Evolutionary conservation across 2,329 filamentous ascomycete species (phyloP), one percentile per base, ranked within the genome.

Genomic region (Juglanconis juglandina): DNA sequence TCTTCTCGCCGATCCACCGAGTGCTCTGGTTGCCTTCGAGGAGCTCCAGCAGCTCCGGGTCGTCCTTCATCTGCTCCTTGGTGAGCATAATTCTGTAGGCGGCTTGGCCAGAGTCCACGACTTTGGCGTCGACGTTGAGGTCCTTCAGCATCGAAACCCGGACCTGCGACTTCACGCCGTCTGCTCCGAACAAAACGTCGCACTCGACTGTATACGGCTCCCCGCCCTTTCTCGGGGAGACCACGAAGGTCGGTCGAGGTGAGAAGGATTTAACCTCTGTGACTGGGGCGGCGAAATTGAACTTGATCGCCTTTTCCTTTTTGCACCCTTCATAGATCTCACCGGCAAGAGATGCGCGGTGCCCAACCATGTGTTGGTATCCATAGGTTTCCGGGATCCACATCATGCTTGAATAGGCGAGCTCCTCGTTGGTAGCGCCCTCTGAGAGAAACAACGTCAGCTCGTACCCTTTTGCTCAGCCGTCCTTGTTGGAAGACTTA

Each of bases 341-440:
- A 30, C 77, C 77, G 13, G 86, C 84, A 2, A 88, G 75, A 8
- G 82, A 85, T 0, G 81, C 75, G 32, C 86, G 80, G 67, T 89
- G 86, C 17, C 86, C 86, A 14, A 87, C 84, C 82, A 87, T 87
- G 70, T 88, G 86, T 5, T 83, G 81, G 68, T 86, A 87, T 24
- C 77, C 77, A 64, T 87, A 89, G 2, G 76, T 81, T 6, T 79
- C 69, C 52, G 78, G 71, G 59, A 89, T 81, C 64, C 87, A 84
- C 11, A 70, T 70, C 14, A 89, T 72, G 58, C 84, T 78, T 32
- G 88, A 85, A 62, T 84, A 81, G 5, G 80, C 84, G 3, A 88
- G 77, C 70, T 88, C 84, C 7, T 74, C 72, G 66, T 88, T 77
- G 4, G 79, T 80, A 3, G 81, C 75, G 24, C 86, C 85, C 72